Evolutionary conservation across 768 basidiomycete species (phyloP).

Genomic region (Pulveroboletus sp.): DNA sequence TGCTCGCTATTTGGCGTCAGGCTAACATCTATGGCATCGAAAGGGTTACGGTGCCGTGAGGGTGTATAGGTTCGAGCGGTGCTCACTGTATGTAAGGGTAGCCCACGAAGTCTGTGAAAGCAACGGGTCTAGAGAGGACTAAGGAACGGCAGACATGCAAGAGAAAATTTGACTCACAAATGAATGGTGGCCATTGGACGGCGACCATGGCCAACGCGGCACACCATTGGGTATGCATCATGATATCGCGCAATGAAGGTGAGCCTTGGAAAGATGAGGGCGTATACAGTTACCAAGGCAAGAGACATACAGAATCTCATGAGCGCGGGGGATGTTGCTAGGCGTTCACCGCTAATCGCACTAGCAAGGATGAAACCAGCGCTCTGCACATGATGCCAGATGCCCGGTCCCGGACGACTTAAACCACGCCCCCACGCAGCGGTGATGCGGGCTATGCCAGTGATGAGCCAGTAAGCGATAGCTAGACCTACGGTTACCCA

Average conservation of each 20-base stretch:
- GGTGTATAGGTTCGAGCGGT: constrained; percentile 6
- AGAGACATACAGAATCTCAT: constrained; percentile 76
- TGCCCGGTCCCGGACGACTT: constrained; percentile 49
- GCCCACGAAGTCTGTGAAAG: constrained; percentile 88
- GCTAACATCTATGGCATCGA: constrained; percentile 58
- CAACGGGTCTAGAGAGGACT: constrained; percentile 66
- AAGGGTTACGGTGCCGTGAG: constrained; percentile 8
- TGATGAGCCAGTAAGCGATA: constrained; percentile 77
- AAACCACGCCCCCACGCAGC: constrained; percentile 83
- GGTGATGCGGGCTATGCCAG: constrained; percentile 72
- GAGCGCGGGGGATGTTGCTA: constrained; percentile 80
- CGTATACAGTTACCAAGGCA: constrained; percentile 7
- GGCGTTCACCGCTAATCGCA: constrained; percentile 86
- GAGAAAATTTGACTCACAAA: constrained; percentile 53
- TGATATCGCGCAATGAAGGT: constrained; percentile 86
- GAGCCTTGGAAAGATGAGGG: constrained; percentile 54
- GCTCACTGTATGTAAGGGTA: constrained; percentile 67
- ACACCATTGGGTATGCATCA: constrained; percentile 93
- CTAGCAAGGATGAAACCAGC: constrained; percentile 87
- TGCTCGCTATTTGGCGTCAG: constrained; percentile 53
- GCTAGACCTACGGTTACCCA: constrained; percentile 73
- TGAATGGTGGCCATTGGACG: constrained; percentile 90
- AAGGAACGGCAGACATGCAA: constrained; percentile 4
- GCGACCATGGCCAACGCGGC: constrained; percentile 88
- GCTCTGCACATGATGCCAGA: constrained; percentile 74